Evolutionary conservation across 805 yeast genomes (phyloP).

Genomic region (Metschnikowia henanensis): DNA sequence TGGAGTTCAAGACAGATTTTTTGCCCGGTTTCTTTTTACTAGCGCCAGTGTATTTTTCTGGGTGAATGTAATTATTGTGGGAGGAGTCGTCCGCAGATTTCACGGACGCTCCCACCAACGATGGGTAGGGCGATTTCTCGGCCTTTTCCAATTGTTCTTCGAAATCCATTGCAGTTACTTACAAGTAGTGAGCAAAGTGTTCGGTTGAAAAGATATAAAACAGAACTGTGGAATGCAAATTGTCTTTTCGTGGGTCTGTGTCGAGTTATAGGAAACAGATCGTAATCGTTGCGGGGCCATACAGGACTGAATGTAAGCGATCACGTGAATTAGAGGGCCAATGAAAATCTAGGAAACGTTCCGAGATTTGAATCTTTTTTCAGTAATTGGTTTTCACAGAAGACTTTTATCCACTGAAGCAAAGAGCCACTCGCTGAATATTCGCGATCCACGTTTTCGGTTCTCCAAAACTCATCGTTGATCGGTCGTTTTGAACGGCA

Average conservation of each 20-base stretch:
- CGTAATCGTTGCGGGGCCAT: background rate
- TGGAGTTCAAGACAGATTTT: constrained; percentile 17
- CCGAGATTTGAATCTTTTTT: too few species aligned
- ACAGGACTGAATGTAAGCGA: constrained; percentile 8
- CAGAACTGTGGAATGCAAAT: background rate
- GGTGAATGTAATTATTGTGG: constrained; percentile 45
- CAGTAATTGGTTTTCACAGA: background rate
- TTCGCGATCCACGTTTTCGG: too few species aligned
- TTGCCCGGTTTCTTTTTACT: constrained; percentile 19
- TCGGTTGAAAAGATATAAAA: too few species aligned
- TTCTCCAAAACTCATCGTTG: background rate
- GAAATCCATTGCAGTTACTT: constrained; percentile 20
- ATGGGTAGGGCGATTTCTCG: constrained; percentile 47
- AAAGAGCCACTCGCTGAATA: too few species aligned
- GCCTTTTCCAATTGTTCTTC: constrained; percentile 49
- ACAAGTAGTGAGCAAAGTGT: too few species aligned
- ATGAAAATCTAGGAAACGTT: background rate
- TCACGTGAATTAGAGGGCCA: constrained; percentile 6
- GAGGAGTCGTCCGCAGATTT: constrained; percentile 48
- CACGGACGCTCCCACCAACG: constrained; percentile 53
- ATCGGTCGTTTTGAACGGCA: background rate
- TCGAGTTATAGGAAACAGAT: constrained; percentile 4
- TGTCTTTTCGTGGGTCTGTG: background rate
- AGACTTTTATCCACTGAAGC: too few species aligned
- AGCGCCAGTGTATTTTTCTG: constrained; percentile 39